Percentiles rank a stretch among this genome's conserved stretches.
Evolutionary conservation across 768 basidiomycete species (phyloP).

Genomic region (Zangia roseola): DNA sequence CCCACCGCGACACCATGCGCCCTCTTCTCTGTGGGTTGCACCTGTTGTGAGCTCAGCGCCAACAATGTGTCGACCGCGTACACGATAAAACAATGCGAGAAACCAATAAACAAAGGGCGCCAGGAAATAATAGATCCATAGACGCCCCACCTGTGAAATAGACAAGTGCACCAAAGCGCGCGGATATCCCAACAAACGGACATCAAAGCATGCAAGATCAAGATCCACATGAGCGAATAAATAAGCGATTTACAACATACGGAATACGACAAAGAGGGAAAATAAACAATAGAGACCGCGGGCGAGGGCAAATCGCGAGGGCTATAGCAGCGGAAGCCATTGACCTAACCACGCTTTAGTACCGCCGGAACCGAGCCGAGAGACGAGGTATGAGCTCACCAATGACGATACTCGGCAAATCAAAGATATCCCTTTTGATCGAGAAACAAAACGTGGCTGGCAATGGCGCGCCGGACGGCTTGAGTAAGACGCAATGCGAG

Average conservation of each 20-base stretch:
- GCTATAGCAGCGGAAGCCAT: constrained; percentile 79
- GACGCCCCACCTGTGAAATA: not conserved
- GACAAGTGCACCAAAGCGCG: too few relatives aligned
- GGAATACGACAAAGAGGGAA: constrained; percentile 8
- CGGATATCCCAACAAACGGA: too few relatives aligned
- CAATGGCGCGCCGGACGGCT: constrained; percentile 79
- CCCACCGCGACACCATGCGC: too few relatives aligned
- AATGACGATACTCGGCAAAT: constrained; percentile 85
- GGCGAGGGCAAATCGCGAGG: not conserved
- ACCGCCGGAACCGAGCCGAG: too few relatives aligned
- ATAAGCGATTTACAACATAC: not conserved
- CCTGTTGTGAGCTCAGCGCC: too few relatives aligned
- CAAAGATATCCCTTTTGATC: constrained; percentile 89
- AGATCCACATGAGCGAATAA: not conserved
- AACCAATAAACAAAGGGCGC: not conserved
- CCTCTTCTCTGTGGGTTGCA: too few relatives aligned
- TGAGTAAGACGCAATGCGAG: constrained; percentile 86
- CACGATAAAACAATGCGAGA: too few relatives aligned
- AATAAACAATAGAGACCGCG: not conserved
- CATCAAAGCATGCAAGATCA: constrained; percentile 1
- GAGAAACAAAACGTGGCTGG: constrained; percentile 96
- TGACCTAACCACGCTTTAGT: constrained; percentile 50
- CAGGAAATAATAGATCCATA: constrained; percentile 1
- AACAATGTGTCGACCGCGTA: too few relatives aligned
- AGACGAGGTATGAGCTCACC: constrained; percentile 43